Percentiles rank a stretch among this genome's conserved stretches.
Conservation (phyloP, 805 yeast genomes). For the Candida arabinofermentans region DNA sequence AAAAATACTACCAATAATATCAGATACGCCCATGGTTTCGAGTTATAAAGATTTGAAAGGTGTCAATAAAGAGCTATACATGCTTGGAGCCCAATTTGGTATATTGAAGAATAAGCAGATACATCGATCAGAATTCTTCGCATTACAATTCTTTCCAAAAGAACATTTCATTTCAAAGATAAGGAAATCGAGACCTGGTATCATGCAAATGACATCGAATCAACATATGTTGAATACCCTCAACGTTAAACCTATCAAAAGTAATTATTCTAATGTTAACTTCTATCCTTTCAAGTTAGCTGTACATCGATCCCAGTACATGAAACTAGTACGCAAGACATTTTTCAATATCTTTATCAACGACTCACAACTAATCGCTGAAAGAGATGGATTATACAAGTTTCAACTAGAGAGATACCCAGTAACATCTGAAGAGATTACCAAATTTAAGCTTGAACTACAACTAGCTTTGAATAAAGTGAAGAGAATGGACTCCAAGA, state of each 20-base stretch:
- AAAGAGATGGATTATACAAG: slow-evolving; percentile 26
- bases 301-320: slow-evolving; percentile 20
- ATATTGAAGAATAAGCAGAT: slow-evolving; percentile 6
- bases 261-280: slow-evolving; percentile 2
- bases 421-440: slow-evolving; percentile 8
- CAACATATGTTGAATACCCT: slow-evolving; percentile 22
- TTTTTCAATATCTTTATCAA: slow-evolving; percentile 17
- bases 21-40: slow-evolving; percentile 10
- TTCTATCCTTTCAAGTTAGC: slow-evolving; percentile 23
- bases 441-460: slow-evolving; percentile 12
- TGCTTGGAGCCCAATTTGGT: slow-evolving; percentile 7
- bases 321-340: slow-evolving; percentile 15
- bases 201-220: slow-evolving; percentile 12
- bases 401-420: slow-evolving; percentile 14
- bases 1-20: slow-evolving; percentile 8
- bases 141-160: slow-evolving; percentile 19
- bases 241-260: slow-evolving; percentile 3
- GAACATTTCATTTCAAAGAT: slow-evolving; percentile 21
- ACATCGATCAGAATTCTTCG: slow-evolving; percentile 21
- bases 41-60: slow-evolving; percentile 19
- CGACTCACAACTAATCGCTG: slow-evolving; percentile 2
- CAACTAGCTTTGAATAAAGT: slow-evolving; percentile 14
- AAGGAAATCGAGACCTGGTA: slow-evolving; percentile 32
- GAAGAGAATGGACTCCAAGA: slow-evolving; percentile 4
- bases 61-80: slow-evolving; percentile 18